Evolutionary conservation across 371 early-diverging fungal species (phyloP).

Genomic region (Umbelopsis sp.): DNA sequence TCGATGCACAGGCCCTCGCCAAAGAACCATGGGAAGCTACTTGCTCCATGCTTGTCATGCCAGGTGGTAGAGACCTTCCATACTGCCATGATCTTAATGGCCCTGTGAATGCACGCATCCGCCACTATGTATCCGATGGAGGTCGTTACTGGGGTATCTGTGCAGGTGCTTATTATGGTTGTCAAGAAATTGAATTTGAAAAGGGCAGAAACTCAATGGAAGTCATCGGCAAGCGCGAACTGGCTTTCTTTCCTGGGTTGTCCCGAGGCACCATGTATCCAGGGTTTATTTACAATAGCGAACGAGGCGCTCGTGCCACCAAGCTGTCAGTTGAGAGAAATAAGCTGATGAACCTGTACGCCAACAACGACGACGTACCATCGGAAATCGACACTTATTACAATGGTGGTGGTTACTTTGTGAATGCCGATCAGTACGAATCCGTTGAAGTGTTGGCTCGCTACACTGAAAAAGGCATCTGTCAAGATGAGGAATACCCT

Average conservation of each 20-base stretch:
- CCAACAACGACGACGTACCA: conserved; percentile 17
- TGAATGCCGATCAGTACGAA: conserved; percentile 46
- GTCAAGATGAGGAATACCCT: conserved; percentile 30
- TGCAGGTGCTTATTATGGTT: conserved; percentile 91
- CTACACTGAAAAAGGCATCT: conserved; percentile 50
- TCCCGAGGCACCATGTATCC: conserved; percentile 77
- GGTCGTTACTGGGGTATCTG: conserved; percentile 93
- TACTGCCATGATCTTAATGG: conserved; percentile 74
- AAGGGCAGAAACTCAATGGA: conserved; percentile 55
- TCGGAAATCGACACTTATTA: conserved; percentile 59
- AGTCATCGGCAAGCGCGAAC: conserved; percentile 74
- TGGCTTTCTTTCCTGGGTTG: conserved; percentile 74
- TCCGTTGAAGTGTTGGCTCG: conserved; percentile 62
- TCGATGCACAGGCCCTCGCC: conserved; percentile 70
- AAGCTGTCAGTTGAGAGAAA: conserved; percentile 4
- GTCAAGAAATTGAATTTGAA: conserved; percentile 78
- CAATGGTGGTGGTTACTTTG: conserved; percentile 84
- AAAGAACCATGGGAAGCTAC: conserved; percentile 87
- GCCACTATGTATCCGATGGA: conserved; percentile 73
- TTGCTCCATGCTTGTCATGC: conserved; percentile 83
- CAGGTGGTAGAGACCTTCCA: conserved; percentile 89
- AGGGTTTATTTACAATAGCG: conserved; percentile 82
- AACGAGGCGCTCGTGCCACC: conserved; percentile 70
- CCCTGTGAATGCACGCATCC: conserved; percentile 61
- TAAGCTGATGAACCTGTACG: neutral